Evolutionary conservation across 192 early-diverging fungal species (phyloP).

Genomic region (Linnemannia schmuckeri): DNA sequence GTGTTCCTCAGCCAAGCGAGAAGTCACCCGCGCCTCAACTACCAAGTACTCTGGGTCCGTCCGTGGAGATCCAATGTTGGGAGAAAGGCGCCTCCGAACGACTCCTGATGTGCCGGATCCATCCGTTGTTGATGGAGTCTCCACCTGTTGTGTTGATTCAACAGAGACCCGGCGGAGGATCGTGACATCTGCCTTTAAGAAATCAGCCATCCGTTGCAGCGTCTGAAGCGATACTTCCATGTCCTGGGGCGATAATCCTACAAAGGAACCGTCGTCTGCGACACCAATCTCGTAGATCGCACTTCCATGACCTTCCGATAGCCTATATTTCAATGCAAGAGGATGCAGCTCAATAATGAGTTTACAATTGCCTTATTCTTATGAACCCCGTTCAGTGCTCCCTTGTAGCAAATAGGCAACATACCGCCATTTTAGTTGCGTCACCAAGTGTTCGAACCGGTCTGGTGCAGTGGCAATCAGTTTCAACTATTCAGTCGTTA

Average conservation of each 20-base stretch:
- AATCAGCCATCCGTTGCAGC: constrained; percentile 71
- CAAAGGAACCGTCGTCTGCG: constrained; percentile 83
- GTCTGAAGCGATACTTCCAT: constrained; percentile 73
- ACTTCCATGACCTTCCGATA: constrained; percentile 90
- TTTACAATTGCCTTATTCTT: not conserved
- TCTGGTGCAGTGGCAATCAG: constrained; percentile 74
- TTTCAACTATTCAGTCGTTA: constrained; percentile 68
- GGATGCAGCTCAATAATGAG: not conserved
- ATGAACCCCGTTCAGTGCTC: no score
- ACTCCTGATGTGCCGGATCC: constrained; percentile 28
- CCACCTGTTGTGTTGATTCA: constrained; percentile 28
- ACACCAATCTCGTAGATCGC: constrained; percentile 94
- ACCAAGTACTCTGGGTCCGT: constrained; percentile 67
- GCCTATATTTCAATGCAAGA: constrained; percentile 29
- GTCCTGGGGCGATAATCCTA: constrained; percentile 74
- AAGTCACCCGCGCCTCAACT: constrained; percentile 82
- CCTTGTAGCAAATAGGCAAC: not conserved
- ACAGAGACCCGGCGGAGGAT: constrained; percentile 67
- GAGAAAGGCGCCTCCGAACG: constrained; percentile 20
- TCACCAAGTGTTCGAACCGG: constrained; percentile 87
- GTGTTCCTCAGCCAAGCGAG: constrained; percentile 68
- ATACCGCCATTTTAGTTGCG: constrained; percentile 91
- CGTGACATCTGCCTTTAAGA: constrained; percentile 75
- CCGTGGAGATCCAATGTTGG: constrained; percentile 37
- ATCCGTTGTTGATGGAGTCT: constrained; percentile 27